Percentiles rank a stretch among this genome's conserved stretches.
Conservation (phyloP, 2,329 filamentous ascomycete genomes). For the Aspergillus texensis region DNA sequence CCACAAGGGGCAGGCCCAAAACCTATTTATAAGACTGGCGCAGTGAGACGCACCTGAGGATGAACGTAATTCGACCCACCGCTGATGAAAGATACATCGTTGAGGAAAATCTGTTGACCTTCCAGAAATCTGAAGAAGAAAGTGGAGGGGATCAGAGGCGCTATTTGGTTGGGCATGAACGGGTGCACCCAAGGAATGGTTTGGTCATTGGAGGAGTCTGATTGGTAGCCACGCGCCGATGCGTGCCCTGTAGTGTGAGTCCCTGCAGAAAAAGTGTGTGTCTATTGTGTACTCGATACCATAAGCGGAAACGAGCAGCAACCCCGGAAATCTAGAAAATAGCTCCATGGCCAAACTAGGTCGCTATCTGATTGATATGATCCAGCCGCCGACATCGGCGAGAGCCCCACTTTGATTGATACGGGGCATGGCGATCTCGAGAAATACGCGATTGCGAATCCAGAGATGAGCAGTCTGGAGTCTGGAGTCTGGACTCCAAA, state of each 20-base stretch:
- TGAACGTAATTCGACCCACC: not conserved
- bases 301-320: not conserved
- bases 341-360: not conserved
- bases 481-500: not conserved
- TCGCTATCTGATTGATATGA: constrained; percentile 22
- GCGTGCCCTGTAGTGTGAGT: not conserved
- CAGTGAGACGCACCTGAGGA: not conserved
- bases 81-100: not conserved
- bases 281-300: not conserved
- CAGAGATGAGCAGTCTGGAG: not conserved
- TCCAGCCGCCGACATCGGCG: constrained; percentile 17
- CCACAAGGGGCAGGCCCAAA: not conserved
- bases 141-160: not conserved
- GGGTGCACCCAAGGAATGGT: not conserved
- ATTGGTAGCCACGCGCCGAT: not conserved
- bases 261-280: constrained; percentile 3
- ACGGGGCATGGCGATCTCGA: not conserved
- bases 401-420: constrained; percentile 1
- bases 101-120: not conserved
- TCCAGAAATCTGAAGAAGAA: constrained; percentile 2
- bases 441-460: not conserved
- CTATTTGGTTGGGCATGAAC: not conserved
- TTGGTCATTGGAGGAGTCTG: not conserved
- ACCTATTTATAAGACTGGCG: not conserved
- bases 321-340: not conserved